These are phyloP conservation scores for Volvariella volvacea DNA, from an alignment of 1,284 basidiomycete genomes.

Conservation along the genomic window DNA sequence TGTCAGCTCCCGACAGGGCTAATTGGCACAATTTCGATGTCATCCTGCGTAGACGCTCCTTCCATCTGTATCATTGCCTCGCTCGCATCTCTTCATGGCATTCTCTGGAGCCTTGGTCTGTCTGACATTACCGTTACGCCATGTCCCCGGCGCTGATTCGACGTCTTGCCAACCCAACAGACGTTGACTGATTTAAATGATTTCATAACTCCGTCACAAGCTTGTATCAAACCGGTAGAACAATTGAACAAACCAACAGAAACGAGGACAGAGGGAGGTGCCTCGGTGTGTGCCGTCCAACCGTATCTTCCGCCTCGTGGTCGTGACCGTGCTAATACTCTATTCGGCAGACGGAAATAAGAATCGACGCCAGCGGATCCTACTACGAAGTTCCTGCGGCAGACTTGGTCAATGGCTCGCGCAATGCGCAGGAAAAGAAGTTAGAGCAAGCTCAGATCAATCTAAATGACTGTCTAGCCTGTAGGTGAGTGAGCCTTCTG, in stretches of 20 bases:
- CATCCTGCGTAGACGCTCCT: not conserved
- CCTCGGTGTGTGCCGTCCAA: constrained; percentile 40
- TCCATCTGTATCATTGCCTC: not conserved
- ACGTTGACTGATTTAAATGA: constrained; percentile 95
- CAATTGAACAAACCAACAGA: constrained; percentile 44
- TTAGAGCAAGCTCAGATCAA: constrained; percentile 92
- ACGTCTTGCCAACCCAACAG: constrained; percentile 32
- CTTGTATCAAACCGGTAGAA: constrained; percentile 95
- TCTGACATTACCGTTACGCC: constrained; percentile 13
- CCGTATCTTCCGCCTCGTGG: constrained; percentile 4
- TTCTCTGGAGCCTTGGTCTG: constrained; percentile 85
- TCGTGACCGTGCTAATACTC: not conserved
- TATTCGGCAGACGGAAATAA: constrained; percentile 72
- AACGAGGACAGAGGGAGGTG: constrained; percentile 44
- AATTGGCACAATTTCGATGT: too few relatives aligned
- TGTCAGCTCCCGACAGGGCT: too few relatives aligned
- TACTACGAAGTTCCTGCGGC: constrained; percentile 65
- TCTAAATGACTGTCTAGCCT: constrained; percentile 91
- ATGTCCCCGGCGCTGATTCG: not conserved
- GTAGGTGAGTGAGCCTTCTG: too few relatives aligned
- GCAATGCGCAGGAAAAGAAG: constrained; percentile 38
- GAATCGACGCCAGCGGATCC: constrained; percentile 71
- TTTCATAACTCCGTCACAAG: constrained; percentile 95
- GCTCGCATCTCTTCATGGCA: constrained; percentile 47
- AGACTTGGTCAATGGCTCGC: constrained; percentile 16